Evolutionary conservation across 768 basidiomycete genomes (phyloP), one percentile per base, ranked within the genome.

Genomic region (Crucibulum laeve): DNA sequence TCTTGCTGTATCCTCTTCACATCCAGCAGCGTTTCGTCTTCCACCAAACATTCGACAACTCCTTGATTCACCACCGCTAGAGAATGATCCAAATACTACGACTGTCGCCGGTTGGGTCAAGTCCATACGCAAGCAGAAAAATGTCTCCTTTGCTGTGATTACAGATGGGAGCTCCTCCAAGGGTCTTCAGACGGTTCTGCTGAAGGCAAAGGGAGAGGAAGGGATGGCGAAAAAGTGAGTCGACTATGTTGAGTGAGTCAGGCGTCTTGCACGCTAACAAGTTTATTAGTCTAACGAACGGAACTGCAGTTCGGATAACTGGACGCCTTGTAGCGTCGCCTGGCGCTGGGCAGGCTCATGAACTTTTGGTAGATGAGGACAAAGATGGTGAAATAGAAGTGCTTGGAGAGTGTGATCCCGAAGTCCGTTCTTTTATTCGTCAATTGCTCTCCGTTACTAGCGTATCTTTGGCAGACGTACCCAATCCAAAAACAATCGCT

Each of bases 401-500:
- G 1, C 50, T 77, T 11, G 76, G 76, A 4, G 61, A 63, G 28
- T 77, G 74, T 53, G 70, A 76, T 54, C 68, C 72, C 10, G 68
- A 72, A 40, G 73, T 74, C 15, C 22, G 63, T 47, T 36, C 23
- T 37, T 24, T 30, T 22, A 32, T 42, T 18, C 34, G 26, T 28
- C 17, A 15, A 35, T 21, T 25, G 19, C 26, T 19, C 18, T 25
- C 18, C n/a, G 26, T 2, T 4, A 38, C 15, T 10, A 22, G 15
- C 22, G 30, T 38, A 32, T 43, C 34, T 15, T 23, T 24, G n/a
- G 24, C 25, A 92, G 92, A 67, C 65, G 36, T 97, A 95, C 62
- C 92, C 92, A 0, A 91, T 96, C 40, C 94, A 94, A 63, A 97
- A 96, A 60, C 83, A 97, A 62, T 63, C 80, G 22, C 73, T 91